phyloP scores from a whole-genome alignment of 306 rosid genomes.

The Myrica gale region DNA sequence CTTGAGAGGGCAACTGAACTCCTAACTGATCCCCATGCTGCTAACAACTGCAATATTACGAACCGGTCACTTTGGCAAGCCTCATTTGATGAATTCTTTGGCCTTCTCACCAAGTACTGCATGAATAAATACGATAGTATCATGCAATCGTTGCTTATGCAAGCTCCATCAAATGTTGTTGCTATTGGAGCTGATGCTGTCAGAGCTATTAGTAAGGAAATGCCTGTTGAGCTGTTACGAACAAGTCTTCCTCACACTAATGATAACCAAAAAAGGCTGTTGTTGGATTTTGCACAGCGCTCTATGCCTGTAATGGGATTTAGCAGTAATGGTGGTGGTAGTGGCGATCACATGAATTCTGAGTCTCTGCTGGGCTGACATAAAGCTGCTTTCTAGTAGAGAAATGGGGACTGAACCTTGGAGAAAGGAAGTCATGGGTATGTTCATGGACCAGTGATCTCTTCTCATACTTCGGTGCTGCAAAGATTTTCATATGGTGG shows the following conservation, averaged over 20 bases:
- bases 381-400: slow-evolving; percentile 15
- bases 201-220: slow-evolving; percentile 68
- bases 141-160: slow-evolving; percentile 59
- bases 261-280: slow-evolving; percentile 63
- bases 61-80: slow-evolving; percentile 94
- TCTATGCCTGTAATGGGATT: slow-evolving; percentile 68
- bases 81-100: slow-evolving; percentile 79
- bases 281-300: slow-evolving; percentile 82
- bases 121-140: slow-evolving; percentile 71
- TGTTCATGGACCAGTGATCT: slow-evolving; percentile 22
- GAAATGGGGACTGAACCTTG: slow-evolving; percentile 23
- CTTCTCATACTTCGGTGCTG: slow-evolving; percentile 17
- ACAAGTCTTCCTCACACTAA: slow-evolving; percentile 96
- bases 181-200: slow-evolving; percentile 62
- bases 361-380: slow-evolving; percentile 57
- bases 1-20: slow-evolving; percentile 94
- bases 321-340: slow-evolving; percentile 49
- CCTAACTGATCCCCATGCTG: slow-evolving; percentile 74
- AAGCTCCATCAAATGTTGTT: slow-evolving; percentile 52
- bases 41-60: slow-evolving; percentile 58
- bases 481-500: slow-evolving; percentile 3
- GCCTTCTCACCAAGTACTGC: slow-evolving; percentile 76
- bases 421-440: slow-evolving; percentile 16
- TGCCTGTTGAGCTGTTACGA: slow-evolving; percentile 94
- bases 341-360: slow-evolving; percentile 48